A percentile compares a stretch with the other conserved stretches of the same genome.
Conservation (phyloP, 2,329 filamentous ascomycete genomes). For the Colletotrichum liriopes region DNA sequence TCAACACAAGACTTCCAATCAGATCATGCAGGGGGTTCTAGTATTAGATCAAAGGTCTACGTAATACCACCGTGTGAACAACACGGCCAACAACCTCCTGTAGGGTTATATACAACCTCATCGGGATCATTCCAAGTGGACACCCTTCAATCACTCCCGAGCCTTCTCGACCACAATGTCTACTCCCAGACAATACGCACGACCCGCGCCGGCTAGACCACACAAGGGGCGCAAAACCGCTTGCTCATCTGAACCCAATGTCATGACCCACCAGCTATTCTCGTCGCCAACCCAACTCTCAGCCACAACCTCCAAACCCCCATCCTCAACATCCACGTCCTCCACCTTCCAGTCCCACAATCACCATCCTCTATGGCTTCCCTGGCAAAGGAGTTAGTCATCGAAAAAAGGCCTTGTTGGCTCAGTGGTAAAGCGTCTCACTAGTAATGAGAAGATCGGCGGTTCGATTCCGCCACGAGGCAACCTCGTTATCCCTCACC, state of each 20-base stretch:
- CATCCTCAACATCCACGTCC: not conserved
- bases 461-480: constrained; percentile 22
- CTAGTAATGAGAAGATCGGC: constrained; percentile 31
- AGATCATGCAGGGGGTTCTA: not conserved
- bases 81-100: not conserved
- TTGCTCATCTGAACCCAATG: not conserved
- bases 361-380: not conserved
- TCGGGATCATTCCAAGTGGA: not conserved
- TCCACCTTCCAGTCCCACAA: not conserved
- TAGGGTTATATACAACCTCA: not conserved
- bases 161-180: not conserved
- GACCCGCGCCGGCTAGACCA: too few relatives aligned
- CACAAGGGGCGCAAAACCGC: not conserved
- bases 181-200: not conserved
- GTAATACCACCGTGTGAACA: not conserved
- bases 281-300: constrained; percentile 19
- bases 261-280: not conserved
- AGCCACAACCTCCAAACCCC: not conserved
- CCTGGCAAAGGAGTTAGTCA: fast-evolving
- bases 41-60: not conserved
- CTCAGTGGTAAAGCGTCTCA: constrained; percentile 14
- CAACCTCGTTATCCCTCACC: not conserved
- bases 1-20: not conserved
- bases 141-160: not conserved
- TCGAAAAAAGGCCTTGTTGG: constrained; percentile 3